A percentile compares a stretch with the other conserved stretches of the same genome.
Evolutionary conservation across 441 rosid species (phyloP).

Genomic region (Euphorbia schlechtendalii): DNA sequence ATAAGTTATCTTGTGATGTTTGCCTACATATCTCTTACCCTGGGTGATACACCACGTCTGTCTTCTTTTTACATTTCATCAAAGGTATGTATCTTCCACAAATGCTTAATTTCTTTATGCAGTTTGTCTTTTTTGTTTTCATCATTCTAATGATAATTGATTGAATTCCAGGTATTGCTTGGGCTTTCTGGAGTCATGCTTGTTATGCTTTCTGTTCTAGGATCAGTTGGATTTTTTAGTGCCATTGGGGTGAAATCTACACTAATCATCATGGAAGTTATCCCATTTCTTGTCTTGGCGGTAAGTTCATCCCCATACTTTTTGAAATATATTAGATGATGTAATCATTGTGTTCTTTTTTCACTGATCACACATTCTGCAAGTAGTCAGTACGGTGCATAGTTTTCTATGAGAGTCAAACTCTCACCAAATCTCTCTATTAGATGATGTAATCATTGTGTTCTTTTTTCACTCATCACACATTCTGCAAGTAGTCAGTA

Average conservation of each 20-base stretch:
- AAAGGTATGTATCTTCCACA: constrained; percentile 43
- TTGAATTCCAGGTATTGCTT: constrained; percentile 67
- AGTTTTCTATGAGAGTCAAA: constrained; percentile 1
- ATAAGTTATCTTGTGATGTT: constrained; percentile 99
- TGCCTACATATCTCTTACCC: constrained; percentile 88
- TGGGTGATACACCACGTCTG: constrained; percentile 71
- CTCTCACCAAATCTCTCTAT: not conserved
- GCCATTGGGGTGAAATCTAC: constrained; percentile 93
- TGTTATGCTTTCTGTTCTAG: constrained; percentile 95
- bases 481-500: not conserved
- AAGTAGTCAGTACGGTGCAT: not conserved
- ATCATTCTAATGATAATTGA: constrained; percentile 17
- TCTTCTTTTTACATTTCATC: constrained; percentile 76
- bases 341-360: not conserved
- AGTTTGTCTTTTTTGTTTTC: constrained; percentile 4
- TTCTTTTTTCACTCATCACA: constrained; percentile 3
- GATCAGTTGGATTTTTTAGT: constrained; percentile 95
- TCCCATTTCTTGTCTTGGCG: constrained; percentile 96
- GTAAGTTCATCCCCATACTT: constrained; percentile 49
- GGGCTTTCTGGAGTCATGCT: constrained; percentile 96
- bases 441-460: constrained; percentile 6
- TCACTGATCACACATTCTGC: not conserved
- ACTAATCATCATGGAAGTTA: constrained; percentile 98
- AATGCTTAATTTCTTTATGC: not conserved
- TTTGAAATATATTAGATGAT: constrained; percentile 13